phyloP scores from a whole-genome alignment of 2,329 filamentous ascomycete genomes.

The Neonectria neomacrospora region DNA sequence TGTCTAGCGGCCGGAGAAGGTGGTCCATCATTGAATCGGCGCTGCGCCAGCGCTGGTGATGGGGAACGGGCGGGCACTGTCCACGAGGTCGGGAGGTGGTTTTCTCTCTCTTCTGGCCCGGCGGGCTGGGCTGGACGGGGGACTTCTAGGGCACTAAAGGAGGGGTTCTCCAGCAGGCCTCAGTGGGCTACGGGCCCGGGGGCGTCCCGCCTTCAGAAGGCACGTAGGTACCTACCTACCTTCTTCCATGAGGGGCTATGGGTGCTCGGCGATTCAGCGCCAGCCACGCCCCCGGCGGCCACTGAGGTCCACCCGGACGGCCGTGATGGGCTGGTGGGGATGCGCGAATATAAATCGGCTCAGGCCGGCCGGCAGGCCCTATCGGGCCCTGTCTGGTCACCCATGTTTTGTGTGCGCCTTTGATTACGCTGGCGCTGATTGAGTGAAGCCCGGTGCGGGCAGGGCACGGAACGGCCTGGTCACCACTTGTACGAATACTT shows the following conservation, averaged over 20 bases:
- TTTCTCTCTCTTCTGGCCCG: slow-evolving; percentile 8
- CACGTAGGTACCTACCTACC: background rate
- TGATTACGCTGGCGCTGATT: slow-evolving; percentile 34
- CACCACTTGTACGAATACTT: slow-evolving; percentile 1
- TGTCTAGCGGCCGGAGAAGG: slow-evolving; percentile 30
- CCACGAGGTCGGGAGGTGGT: background rate
- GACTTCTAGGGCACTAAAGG: slow-evolving; percentile 17
- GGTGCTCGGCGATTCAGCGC: slow-evolving; percentile 13
- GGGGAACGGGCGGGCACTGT: slow-evolving; percentile 17
- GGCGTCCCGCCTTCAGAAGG: slow-evolving; percentile 8
- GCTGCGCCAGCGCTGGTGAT: slow-evolving; percentile 23
- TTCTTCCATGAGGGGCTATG: background rate
- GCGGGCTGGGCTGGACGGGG: slow-evolving; percentile 2
- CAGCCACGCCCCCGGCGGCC: slow-evolving; percentile 2
- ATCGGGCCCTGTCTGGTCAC: slow-evolving; percentile 22
- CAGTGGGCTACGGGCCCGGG: slow-evolving; percentile 4
- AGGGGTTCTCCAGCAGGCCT: slow-evolving; percentile 13
- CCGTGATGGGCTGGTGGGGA: slow-evolving; percentile 46
- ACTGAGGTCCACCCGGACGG: slow-evolving; percentile 29
- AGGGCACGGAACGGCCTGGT: slow-evolving; percentile 15
- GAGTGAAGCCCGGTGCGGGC: slow-evolving; percentile 22
- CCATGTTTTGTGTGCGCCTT: slow-evolving; percentile 28
- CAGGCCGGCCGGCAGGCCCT: slow-evolving; percentile 28
- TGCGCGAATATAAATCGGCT: slow-evolving; percentile 52
- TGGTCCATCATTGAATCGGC: slow-evolving; percentile 28